Evolutionary conservation across 306 rosid genomes (phyloP).

Genomic region (Hylodesmum podocarpum): DNA sequence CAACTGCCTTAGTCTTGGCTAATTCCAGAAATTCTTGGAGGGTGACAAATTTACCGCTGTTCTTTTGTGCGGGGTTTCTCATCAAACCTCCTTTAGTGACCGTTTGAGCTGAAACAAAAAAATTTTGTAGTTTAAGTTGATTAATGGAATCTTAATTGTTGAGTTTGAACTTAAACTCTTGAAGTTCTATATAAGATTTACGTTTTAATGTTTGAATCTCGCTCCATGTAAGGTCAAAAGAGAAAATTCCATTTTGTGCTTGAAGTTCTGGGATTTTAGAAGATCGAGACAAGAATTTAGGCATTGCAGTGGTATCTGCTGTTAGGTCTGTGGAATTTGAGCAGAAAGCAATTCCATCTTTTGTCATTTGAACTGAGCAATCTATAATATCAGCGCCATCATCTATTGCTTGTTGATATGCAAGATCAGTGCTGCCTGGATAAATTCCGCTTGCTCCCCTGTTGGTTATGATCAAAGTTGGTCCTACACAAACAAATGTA

Average conservation of each 20-base stretch:
- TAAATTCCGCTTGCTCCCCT: constrained; percentile 84
- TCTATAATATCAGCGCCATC: constrained; percentile 86
- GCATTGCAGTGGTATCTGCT: constrained; percentile 49
- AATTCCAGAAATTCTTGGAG: constrained; percentile 75
- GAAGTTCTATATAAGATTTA: constrained; percentile 38
- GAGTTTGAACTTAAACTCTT: not conserved
- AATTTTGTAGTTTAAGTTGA: not conserved
- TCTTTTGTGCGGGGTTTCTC: constrained; percentile 78
- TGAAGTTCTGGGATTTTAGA: constrained; percentile 68
- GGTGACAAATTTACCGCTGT: constrained; percentile 59
- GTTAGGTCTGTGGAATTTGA: constrained; percentile 48
- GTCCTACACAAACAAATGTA: constrained; percentile 42
- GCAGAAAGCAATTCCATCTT: constrained; percentile 87
- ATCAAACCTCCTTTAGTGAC: constrained; percentile 29
- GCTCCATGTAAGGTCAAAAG: constrained; percentile 80
- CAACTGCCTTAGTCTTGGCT: constrained; percentile 72
- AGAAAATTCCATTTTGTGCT: constrained; percentile 63
- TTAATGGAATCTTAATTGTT: constrained; percentile 17
- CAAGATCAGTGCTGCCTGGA: constrained; percentile 85
- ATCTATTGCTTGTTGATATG: constrained; percentile 70
- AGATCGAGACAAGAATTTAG: constrained; percentile 52
- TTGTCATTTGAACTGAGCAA: constrained; percentile 88
- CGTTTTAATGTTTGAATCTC: constrained; percentile 78
- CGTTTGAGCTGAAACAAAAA: constrained; percentile 63
- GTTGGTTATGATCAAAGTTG: constrained; percentile 59